Conservation (phyloP, 768 basidiomycete genomes). For the Tricholoma hemisulphureum region DNA sequence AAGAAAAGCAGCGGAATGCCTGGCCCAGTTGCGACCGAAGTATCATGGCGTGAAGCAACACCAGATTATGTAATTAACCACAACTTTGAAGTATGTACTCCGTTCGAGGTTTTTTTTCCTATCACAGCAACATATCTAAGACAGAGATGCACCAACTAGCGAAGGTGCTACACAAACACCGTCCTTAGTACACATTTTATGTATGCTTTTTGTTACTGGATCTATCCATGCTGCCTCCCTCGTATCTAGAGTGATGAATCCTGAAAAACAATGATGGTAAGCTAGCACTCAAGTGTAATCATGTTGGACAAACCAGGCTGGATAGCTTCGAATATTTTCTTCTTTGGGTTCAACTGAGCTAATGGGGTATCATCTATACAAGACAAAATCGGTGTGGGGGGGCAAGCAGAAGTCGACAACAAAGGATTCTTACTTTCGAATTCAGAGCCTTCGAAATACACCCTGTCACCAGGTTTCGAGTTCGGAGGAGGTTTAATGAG, state of each 20-base stretch:
- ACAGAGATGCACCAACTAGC: conserved; percentile 88
- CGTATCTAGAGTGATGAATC: conserved; percentile 85
- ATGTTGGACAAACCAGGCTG: conserved; percentile 66
- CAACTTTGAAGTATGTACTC: no score
- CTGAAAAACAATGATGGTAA: conserved; percentile 32
- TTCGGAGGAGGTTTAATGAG: conserved; percentile 84
- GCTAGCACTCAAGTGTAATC: background rate
- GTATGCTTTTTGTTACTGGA: conserved; percentile 70
- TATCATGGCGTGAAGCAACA: conserved; percentile 28
- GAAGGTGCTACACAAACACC: conserved; percentile 81
- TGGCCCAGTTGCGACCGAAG: conserved; percentile 33
- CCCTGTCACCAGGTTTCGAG: conserved; percentile 85
- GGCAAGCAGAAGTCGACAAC: background rate
- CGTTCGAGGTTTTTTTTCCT: no score
- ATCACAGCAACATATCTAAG: conserved; percentile 43
- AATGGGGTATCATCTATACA: conserved; percentile 60
- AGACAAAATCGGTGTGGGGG: background rate
- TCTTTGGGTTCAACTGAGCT: conserved; percentile 93
- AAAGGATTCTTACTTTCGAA: conserved; percentile 62
- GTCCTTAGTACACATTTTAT: conserved; percentile 82
- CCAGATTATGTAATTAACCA: conserved; percentile 7
- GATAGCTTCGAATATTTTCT: conserved; percentile 97
- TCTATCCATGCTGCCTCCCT: conserved; percentile 93
- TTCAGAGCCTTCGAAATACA: conserved; percentile 92
- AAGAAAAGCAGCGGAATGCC: conserved; percentile 45